phyloP scores from a whole-genome alignment of 441 rosid species.

The Erysimum cheiri region DNA sequence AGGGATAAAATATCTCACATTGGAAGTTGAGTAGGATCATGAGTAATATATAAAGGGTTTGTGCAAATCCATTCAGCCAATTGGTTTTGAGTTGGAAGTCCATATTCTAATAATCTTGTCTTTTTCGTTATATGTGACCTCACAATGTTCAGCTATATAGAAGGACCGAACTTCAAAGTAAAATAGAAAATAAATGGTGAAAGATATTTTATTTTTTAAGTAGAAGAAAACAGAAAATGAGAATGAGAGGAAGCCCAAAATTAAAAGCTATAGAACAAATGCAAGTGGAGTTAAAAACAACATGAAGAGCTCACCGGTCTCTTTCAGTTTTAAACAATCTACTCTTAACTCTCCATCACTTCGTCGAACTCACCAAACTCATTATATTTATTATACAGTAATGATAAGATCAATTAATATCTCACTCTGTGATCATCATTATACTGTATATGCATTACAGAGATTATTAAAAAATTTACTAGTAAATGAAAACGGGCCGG shows the following conservation, averaged over 20 bases:
- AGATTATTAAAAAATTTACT: neutral
- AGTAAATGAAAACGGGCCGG: constrained; percentile 1
- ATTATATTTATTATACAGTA: constrained; percentile 16
- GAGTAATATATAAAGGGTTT: too few relatives aligned
- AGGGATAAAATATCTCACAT: too few relatives aligned
- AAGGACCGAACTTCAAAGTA: constrained; percentile 42
- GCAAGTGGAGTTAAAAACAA: constrained; percentile 47
- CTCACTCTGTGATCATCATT: constrained; percentile 4
- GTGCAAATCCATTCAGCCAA: too few relatives aligned
- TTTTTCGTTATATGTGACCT: constrained; percentile 46
- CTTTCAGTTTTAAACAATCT: constrained; percentile 39
- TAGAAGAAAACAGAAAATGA: constrained; percentile 42
- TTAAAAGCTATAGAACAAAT: constrained; percentile 42
- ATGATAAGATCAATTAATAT: constrained; percentile 12
- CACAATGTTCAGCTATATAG: constrained; percentile 45
- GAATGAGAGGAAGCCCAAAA: constrained; percentile 42
- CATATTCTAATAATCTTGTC: too few relatives aligned
- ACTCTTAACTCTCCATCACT: constrained; percentile 34
- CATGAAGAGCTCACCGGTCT: constrained; percentile 46
- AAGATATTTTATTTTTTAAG: constrained; percentile 33
- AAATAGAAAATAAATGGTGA: constrained; percentile 29
- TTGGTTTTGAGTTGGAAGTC: too few relatives aligned
- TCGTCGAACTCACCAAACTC: constrained; percentile 38
- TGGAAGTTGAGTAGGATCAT: too few relatives aligned
- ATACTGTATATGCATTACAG: constrained; percentile 30